These are phyloP conservation scores for Xylariales sp. DNA, from an alignment of 2,329 filamentous ascomycete genomes.

Conservation along the genomic window DNA sequence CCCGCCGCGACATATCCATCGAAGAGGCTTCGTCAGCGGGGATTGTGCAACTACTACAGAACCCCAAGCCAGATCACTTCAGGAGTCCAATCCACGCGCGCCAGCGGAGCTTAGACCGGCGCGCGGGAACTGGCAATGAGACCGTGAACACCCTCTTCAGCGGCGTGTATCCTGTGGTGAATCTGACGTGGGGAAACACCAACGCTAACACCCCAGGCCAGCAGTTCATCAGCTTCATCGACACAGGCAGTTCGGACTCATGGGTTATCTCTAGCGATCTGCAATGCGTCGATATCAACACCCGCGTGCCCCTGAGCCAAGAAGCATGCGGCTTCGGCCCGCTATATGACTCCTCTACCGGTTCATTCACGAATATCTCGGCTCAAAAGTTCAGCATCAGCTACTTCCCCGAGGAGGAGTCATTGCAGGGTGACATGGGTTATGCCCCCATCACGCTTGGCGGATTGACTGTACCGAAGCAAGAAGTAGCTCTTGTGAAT, in stretches of 20 bases:
- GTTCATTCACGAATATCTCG: slow-evolving; percentile 9
- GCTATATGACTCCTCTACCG: slow-evolving; percentile 11
- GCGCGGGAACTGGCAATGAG: slow-evolving; percentile 1
- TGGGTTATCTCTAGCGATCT: slow-evolving; percentile 8
- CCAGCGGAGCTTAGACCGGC: not conserved
- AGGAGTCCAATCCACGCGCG: slow-evolving; percentile 2
- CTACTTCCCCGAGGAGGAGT: slow-evolving; percentile 12
- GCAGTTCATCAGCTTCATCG: slow-evolving; percentile 15
- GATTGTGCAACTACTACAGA: not conserved
- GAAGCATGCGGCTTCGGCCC: slow-evolving; percentile 15
- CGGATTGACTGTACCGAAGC: slow-evolving; percentile 7
- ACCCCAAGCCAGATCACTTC: slow-evolving; percentile 3
- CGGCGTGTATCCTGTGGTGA: slow-evolving; percentile 15
- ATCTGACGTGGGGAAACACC: slow-evolving; percentile 16
- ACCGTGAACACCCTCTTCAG: slow-evolving; percentile 14
- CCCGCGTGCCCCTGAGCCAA: slow-evolving; percentile 9
- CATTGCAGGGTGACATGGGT: slow-evolving; percentile 5
- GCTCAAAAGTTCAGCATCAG: slow-evolving; percentile 9
- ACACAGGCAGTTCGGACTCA: slow-evolving; percentile 8
- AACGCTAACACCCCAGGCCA: slow-evolving; percentile 9
- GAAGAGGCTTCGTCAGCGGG: slow-evolving; percentile 1
- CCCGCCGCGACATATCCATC: slow-evolving; percentile 4
- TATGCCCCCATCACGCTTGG: slow-evolving; percentile 5
- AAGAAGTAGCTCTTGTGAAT: slow-evolving; percentile 7
- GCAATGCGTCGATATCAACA: slow-evolving; percentile 8